A percentile compares a stretch with the other conserved stretches of the same genome.
Conservation (phyloP, 331 rosid species). For the Quercus phellos region DNA sequence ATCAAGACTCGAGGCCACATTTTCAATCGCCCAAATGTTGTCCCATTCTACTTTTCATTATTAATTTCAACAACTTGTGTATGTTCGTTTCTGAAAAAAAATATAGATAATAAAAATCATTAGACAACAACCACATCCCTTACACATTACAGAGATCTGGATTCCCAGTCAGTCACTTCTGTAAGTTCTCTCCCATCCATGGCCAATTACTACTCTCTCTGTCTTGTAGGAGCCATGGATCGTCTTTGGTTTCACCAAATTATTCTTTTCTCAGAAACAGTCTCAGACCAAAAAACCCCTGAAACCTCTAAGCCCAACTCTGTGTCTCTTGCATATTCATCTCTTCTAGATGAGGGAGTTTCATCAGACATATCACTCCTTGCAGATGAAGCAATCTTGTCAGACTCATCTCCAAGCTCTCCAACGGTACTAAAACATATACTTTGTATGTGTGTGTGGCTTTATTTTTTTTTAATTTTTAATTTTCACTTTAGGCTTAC, state of each 20-base stretch:
- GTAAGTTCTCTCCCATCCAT: conserved; percentile 19
- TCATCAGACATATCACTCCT: conserved; percentile 35
- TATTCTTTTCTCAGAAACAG: conserved; percentile 51
- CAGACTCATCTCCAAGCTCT: conserved; percentile 29
- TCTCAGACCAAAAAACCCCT: conserved; percentile 9
- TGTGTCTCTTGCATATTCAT: conserved; percentile 31
- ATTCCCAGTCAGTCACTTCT: neutral
- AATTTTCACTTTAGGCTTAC: neutral
- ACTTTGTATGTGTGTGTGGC: neutral
- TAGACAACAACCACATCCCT: conserved; percentile 18
- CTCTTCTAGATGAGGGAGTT: conserved; percentile 33
- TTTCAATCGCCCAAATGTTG: conserved; percentile 21
- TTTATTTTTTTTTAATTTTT: no score
- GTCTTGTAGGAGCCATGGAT: conserved; percentile 61
- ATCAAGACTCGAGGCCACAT: conserved; percentile 46
- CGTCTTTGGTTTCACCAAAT: conserved; percentile 72
- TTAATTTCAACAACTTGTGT: conserved; percentile 3
- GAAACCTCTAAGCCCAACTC: conserved; percentile 15
- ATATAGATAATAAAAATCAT: no score
- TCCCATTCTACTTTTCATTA: conserved; percentile 21
- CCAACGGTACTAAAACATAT: conserved; percentile 32
- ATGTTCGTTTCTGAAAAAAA: no score
- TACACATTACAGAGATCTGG: conserved; percentile 15
- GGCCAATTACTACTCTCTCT: conserved; percentile 34
- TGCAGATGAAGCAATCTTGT: conserved; percentile 23